A percentile compares a stretch with the other conserved stretches of the same genome.
Conservation (phyloP, 2,329 filamentous ascomycete species). For the Cryphonectria nitschkei region DNA sequence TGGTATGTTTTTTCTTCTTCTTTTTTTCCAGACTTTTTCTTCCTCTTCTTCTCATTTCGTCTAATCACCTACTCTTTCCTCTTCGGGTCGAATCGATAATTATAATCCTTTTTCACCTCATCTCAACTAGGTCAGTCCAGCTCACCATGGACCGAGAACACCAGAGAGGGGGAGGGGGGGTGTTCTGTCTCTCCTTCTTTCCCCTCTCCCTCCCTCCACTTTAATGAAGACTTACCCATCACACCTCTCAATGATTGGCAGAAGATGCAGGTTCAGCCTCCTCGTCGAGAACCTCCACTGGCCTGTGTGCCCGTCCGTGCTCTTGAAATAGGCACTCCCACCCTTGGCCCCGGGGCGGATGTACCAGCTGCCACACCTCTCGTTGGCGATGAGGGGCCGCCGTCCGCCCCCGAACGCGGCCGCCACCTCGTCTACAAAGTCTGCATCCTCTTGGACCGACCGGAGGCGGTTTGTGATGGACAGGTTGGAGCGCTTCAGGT, state of each 20-base stretch:
- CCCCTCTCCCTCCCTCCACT: not conserved
- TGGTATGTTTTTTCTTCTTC: too few species aligned
- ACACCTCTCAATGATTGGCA: conserved; percentile 66
- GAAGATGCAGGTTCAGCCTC: conserved; percentile 80
- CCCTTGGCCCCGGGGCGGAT: conserved; percentile 67
- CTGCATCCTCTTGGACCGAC: conserved; percentile 77
- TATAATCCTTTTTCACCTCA: conserved; percentile 58
- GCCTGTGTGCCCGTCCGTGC: conserved; percentile 89
- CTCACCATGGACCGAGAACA: not conserved
- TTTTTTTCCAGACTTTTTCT: not conserved
- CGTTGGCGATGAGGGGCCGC: conserved; percentile 84
- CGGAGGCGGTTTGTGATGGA: conserved; percentile 79
- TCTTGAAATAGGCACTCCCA: conserved; percentile 93
- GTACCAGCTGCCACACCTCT: conserved; percentile 97
- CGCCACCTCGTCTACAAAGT: conserved; percentile 70
- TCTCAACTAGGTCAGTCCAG: not conserved
- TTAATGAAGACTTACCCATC: conserved; percentile 61
- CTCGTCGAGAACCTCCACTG: conserved; percentile 90
- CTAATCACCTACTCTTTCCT: conserved; percentile 69
- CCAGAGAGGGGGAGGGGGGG: too few species aligned
- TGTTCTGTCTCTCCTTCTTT: too few species aligned
- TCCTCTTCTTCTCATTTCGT: not conserved
- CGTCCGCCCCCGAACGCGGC: conserved; percentile 51
- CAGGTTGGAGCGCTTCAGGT: conserved; percentile 76
- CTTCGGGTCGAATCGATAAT: conserved; percentile 92